A percentile compares a stretch with the other conserved stretches of the same genome.
Conservation (phyloP, 2,329 filamentous ascomycete genomes). For the Helicocarpus griseus region DNA sequence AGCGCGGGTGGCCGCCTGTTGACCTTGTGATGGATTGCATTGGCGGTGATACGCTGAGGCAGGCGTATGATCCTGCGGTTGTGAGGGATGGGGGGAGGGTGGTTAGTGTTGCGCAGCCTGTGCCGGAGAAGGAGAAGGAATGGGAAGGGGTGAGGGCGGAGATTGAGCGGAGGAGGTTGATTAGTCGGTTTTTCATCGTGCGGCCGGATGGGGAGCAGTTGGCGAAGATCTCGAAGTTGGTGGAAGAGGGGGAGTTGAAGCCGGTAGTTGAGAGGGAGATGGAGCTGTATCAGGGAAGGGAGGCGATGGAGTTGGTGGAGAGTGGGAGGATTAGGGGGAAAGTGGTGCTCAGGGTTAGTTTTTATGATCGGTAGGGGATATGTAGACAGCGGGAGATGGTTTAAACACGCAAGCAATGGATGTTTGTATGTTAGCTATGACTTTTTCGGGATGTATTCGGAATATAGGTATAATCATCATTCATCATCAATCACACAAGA, state of each 20-base stretch:
- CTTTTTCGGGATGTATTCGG: background rate
- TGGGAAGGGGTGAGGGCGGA: slow-evolving; percentile 2
- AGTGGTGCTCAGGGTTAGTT: slow-evolving; percentile 25
- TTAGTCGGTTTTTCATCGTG: slow-evolving; percentile 28
- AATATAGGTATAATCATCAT: background rate
- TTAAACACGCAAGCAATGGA: slow-evolving; percentile 5
- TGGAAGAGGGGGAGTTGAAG: slow-evolving; percentile 25
- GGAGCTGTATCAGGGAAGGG: slow-evolving; percentile 25
- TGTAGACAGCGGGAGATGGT: background rate
- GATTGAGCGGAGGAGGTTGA: slow-evolving; percentile 7
- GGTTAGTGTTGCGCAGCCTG: slow-evolving; percentile 24
- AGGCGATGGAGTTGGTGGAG: slow-evolving; percentile 25
- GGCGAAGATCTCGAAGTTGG: slow-evolving; percentile 24
- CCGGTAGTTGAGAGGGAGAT: slow-evolving; percentile 26
- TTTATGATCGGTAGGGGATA: slow-evolving; percentile 2
- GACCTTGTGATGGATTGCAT: slow-evolving; percentile 34
- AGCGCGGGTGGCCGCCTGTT: slow-evolving; percentile 25
- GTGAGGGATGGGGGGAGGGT: slow-evolving; percentile 26
- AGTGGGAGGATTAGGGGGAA: slow-evolving; percentile 21
- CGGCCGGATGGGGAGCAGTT: slow-evolving; percentile 27
- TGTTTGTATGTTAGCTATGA: slow-evolving; percentile 1
- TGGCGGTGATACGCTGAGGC: slow-evolving; percentile 24
- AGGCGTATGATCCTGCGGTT: slow-evolving; percentile 24
- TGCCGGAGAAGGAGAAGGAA: slow-evolving; percentile 10
- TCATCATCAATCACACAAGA: background rate